Conservation (phyloP, 805 yeast genomes). For the Brettanomyces sp. region DNA sequence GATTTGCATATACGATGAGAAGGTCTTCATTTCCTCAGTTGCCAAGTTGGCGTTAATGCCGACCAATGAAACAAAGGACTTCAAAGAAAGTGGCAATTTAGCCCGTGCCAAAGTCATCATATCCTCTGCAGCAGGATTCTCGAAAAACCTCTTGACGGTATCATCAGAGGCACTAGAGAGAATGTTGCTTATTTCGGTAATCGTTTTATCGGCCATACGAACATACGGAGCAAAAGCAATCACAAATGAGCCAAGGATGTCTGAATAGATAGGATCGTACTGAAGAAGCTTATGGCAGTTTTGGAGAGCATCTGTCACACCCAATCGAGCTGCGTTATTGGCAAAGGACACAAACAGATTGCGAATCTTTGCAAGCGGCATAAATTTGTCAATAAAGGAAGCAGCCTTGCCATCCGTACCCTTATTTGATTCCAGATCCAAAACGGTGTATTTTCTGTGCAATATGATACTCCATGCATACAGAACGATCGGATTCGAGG, state of each 20-base stretch:
- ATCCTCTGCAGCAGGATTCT: conserved; percentile 32
- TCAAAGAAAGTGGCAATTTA: conserved; percentile 60
- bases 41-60: conserved; percentile 63
- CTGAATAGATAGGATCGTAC: conserved; percentile 43
- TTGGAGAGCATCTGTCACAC: conserved; percentile 37
- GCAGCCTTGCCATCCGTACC: conserved; percentile 12
- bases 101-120: conserved; percentile 50
- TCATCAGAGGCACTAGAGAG: conserved; percentile 36
- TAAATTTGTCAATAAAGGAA: conserved; percentile 5
- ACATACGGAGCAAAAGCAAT: conserved; percentile 40
- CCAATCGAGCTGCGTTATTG: conserved; percentile 27
- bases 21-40: conserved; percentile 43
- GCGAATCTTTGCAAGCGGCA: conserved; percentile 14
- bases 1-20: conserved; percentile 53
- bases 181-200: conserved; percentile 33
- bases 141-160: conserved; percentile 36
- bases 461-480: conserved; percentile 62
- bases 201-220: conserved; percentile 34
- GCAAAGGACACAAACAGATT: conserved; percentile 27
- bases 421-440: conserved; percentile 22
- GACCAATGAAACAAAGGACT: conserved; percentile 52
- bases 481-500: conserved; percentile 38
- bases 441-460: conserved; percentile 38
- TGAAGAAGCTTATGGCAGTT: conserved; percentile 32
- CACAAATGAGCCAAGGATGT: conserved; percentile 37